These are phyloP conservation scores for Schwanniomyces polymorphus DNA, from an alignment of 805 yeast species.

Conservation along the genomic window DNA sequence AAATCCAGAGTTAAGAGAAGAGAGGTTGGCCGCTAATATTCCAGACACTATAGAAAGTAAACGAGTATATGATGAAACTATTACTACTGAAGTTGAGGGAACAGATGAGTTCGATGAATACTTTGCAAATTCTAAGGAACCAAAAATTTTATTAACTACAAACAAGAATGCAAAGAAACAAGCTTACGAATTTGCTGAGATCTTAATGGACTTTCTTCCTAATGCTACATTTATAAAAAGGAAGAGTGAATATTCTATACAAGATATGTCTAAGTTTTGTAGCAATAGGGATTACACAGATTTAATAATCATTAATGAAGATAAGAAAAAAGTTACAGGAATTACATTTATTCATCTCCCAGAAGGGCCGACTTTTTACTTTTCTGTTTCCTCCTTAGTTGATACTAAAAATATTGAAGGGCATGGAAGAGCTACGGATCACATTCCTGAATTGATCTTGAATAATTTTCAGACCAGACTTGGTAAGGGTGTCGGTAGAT, in stretches of 20 bases:
- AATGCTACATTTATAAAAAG: constrained; percentile 85
- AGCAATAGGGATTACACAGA: constrained; percentile 84
- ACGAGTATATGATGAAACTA: constrained; percentile 86
- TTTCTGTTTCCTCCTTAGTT: constrained; percentile 73
- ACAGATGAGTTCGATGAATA: constrained; percentile 65
- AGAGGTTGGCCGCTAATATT: constrained; percentile 74
- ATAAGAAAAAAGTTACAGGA: constrained; percentile 89
- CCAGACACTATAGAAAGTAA: constrained; percentile 83
- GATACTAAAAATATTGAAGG: constrained; percentile 77
- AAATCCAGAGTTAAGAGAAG: constrained; percentile 78
- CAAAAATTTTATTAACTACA: constrained; percentile 89
- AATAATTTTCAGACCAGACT: constrained; percentile 91
- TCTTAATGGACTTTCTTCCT: constrained; percentile 81
- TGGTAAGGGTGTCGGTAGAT: constrained; percentile 89
- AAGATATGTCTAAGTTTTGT: constrained; percentile 84
- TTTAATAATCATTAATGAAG: constrained; percentile 87
- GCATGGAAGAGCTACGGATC: constrained; percentile 89
- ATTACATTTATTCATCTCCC: constrained; percentile 92
- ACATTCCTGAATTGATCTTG: constrained; percentile 86
- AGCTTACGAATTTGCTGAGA: constrained; percentile 89
- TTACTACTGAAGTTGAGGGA: constrained; percentile 57
- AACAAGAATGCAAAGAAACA: constrained; percentile 80
- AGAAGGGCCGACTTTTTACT: constrained; percentile 92
- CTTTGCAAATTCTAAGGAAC: constrained; percentile 49
- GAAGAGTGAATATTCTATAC: constrained; percentile 77